Evolutionary conservation across 73 alveolate genomes (phyloP).

Genomic region (Uronychia setigera): DNA sequence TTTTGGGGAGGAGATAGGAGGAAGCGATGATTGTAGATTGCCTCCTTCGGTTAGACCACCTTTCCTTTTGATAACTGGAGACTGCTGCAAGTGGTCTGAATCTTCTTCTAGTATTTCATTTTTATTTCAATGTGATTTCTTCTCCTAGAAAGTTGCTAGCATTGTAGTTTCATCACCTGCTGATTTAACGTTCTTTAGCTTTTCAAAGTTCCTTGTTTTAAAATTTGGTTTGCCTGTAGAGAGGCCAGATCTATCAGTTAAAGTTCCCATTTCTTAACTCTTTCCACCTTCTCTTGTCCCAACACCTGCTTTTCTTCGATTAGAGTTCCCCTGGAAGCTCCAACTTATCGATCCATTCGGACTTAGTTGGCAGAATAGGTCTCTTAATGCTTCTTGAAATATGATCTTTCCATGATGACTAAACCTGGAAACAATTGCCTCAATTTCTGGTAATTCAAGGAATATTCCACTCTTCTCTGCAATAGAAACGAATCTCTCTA

Average conservation of each 20-base stretch:
- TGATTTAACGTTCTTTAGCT: neutral
- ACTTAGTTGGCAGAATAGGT: neutral
- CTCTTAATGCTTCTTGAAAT: neutral
- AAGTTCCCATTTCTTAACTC: neutral
- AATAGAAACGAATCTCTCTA: neutral
- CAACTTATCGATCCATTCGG: neutral
- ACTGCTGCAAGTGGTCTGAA: no score
- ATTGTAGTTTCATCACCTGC: no score
- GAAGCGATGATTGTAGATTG: no score
- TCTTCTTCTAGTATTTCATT: no score
- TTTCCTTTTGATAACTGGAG: no score
- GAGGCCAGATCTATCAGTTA: neutral
- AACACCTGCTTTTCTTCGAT: neutral
- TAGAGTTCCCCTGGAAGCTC: neutral
- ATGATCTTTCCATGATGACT: neutral
- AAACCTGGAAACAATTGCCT: neutral
- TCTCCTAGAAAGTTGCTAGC: no score
- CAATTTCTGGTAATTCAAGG: neutral
- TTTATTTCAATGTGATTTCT: no score
- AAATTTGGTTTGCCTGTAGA: neutral
- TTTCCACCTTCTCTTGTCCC: neutral
- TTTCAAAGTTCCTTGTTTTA: neutral
- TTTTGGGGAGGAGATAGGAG: no score
- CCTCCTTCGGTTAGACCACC: no score
- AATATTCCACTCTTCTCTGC: neutral